Percentiles rank a stretch among this genome's conserved stretches.
phyloP scores from a whole-genome alignment of 2,329 filamentous ascomycete species.

The Tolypocladium nubicola region DNA sequence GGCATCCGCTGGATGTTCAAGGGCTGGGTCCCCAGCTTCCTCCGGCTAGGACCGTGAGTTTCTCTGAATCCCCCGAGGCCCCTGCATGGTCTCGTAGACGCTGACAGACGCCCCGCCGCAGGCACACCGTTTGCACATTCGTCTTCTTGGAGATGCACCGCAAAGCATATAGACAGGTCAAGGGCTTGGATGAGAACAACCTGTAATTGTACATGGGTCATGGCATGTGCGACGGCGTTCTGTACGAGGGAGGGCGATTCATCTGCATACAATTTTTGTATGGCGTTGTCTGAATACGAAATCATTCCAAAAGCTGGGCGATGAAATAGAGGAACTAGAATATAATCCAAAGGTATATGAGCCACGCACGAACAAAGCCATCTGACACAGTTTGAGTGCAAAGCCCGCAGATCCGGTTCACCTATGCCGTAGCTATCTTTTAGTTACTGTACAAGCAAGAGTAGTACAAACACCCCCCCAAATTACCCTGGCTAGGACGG shows the following conservation, averaged over 20 bases:
- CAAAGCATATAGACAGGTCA: slow-evolving; percentile 55
- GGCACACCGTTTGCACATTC: slow-evolving; percentile 80
- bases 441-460: not conserved
- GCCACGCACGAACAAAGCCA: not conserved
- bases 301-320: not conserved
- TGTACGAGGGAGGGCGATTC: slow-evolving; percentile 6
- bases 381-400: not conserved
- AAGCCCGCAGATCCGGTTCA: not conserved
- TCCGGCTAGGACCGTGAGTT: slow-evolving; percentile 52
- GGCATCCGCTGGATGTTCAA: slow-evolving; percentile 79
- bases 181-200: slow-evolving; percentile 21
- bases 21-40: slow-evolving; percentile 74
- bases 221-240: slow-evolving; percentile 12
- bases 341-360: not conserved
- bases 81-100: slow-evolving; percentile 4
- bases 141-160: slow-evolving; percentile 81
- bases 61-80: not conserved
- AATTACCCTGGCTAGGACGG: too few species aligned
- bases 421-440: not conserved
- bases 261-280: not conserved
- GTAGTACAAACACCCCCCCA: not conserved
- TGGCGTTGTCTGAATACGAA: not conserved
- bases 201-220: slow-evolving; percentile 9
- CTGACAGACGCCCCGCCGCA: slow-evolving; percentile 12
- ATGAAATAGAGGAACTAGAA: not conserved